These are phyloP conservation scores for Uronychia setigera DNA, from an alignment of 73 alveolate species.

Conservation along the genomic window DNA sequence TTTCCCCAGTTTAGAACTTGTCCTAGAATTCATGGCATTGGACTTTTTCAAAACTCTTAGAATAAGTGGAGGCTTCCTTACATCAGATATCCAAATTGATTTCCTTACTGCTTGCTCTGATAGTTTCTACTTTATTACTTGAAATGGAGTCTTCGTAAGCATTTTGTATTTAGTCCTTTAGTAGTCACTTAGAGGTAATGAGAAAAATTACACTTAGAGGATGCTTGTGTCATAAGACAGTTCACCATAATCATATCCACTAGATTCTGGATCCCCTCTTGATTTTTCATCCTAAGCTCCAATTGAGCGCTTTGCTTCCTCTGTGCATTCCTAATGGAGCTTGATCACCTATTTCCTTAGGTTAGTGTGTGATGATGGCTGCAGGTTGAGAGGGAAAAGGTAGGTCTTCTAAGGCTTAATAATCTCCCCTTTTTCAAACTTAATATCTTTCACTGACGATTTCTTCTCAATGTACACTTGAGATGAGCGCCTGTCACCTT, in stretches of 20 bases:
- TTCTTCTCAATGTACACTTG: too few species aligned
- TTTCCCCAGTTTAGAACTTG: neutral
- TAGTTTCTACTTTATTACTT: neutral
- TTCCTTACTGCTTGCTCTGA: neutral
- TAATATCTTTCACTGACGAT: neutral
- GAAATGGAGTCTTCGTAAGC: neutral
- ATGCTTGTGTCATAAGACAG: too few species aligned
- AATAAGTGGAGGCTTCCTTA: neutral
- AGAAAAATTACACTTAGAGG: too few species aligned
- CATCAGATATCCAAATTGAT: neutral
- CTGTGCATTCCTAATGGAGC: too few species aligned
- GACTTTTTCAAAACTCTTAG: neutral
- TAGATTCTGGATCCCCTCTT: neutral
- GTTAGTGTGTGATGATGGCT: neutral
- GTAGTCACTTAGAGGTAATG: too few species aligned
- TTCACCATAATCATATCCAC: neutral
- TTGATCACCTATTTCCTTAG: neutral
- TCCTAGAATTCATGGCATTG: neutral
- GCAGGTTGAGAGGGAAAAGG: neutral
- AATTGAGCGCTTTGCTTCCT: neutral
- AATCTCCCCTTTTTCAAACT: neutral
- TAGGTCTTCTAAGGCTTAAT: neutral
- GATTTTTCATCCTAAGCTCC: neutral
- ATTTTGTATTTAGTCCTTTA: neutral
- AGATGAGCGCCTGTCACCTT: too few species aligned